A percentile compares a stretch with the other conserved stretches of the same genome.
These are phyloP conservation scores for Diaporthe capsici DNA, from an alignment of 2,329 filamentous ascomycete species.

Conservation along the genomic window DNA sequence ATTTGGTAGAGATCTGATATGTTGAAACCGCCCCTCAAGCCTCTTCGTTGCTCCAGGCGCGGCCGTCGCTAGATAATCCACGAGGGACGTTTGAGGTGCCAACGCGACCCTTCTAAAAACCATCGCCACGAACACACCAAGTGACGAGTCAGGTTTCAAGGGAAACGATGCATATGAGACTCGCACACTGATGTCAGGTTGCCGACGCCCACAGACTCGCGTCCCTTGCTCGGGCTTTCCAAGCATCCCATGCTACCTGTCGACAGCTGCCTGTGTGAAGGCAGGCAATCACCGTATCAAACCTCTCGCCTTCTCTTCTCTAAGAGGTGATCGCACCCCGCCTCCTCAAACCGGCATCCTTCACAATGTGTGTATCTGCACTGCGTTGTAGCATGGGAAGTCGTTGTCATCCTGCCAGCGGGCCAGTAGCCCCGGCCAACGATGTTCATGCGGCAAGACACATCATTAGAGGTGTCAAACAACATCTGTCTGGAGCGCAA, in stretches of 20 bases:
- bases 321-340: neutral
- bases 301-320: neutral
- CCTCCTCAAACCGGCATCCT: slow-evolving; percentile 4
- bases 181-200: neutral
- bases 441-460: slow-evolving; percentile 17
- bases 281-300: neutral
- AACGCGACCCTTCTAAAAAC: slow-evolving; percentile 40
- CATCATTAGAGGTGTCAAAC: slow-evolving; percentile 3
- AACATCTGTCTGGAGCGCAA: slow-evolving; percentile 15
- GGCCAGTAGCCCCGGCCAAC: neutral
- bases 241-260: slow-evolving; percentile 7
- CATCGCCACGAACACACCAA: slow-evolving; percentile 13
- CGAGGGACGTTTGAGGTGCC: slow-evolving; percentile 48
- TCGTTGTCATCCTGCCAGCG: neutral
- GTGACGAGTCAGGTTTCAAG: slow-evolving; percentile 31
- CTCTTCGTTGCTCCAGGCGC: slow-evolving; percentile 50
- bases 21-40: slow-evolving; percentile 56
- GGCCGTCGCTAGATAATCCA: slow-evolving; percentile 47
- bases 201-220: slow-evolving; percentile 2
- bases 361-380: neutral
- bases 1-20: slow-evolving; percentile 24
- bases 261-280: neutral
- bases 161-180: slow-evolving; percentile 4
- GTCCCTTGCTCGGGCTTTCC: neutral
- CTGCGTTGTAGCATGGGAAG: neutral